Percentiles rank a stretch among this genome's conserved stretches.
Evolutionary conservation across 306 rosid genomes (phyloP).

Genomic region (Quercus rubra): DNA sequence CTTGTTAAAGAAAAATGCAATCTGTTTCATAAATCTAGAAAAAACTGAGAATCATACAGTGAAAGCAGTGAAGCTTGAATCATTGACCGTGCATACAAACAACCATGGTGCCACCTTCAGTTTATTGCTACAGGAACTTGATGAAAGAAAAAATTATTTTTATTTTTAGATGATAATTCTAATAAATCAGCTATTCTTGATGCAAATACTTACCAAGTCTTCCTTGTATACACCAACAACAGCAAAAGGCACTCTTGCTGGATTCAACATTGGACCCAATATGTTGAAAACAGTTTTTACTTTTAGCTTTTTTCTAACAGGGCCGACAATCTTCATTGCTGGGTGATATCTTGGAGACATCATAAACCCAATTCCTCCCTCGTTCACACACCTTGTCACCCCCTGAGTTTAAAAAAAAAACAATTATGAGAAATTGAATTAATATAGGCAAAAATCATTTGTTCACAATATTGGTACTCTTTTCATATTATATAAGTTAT

Average conservation of each 20-base stretch:
- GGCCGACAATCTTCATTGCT: conserved; percentile 80
- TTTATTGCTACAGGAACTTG: neutral
- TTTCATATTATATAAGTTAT: neutral
- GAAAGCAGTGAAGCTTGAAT: neutral
- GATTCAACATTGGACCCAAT: conserved; percentile 95
- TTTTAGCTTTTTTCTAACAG: conserved; percentile 75
- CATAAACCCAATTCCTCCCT: conserved; percentile 93
- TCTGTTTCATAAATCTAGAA: neutral
- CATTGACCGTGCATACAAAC: neutral
- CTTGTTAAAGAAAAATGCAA: neutral
- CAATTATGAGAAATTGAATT: conserved; percentile 7
- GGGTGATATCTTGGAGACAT: conserved; percentile 91
- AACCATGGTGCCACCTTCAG: neutral
- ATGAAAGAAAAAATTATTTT: neutral
- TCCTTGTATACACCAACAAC: conserved; percentile 91
- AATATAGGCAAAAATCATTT: neutral
- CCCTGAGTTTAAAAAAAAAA: conserved; percentile 51
- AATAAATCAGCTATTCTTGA: neutral
- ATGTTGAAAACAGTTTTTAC: conserved; percentile 81
- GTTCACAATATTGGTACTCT: neutral
- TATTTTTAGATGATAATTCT: neutral
- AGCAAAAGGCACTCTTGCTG: conserved; percentile 80
- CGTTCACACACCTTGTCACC: conserved; percentile 59
- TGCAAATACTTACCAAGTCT: conserved; percentile 55
- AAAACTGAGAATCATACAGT: neutral